Conservation (phyloP, 1,139 yeast species). For the Yamadazyma pseudoaaseri region DNA sequence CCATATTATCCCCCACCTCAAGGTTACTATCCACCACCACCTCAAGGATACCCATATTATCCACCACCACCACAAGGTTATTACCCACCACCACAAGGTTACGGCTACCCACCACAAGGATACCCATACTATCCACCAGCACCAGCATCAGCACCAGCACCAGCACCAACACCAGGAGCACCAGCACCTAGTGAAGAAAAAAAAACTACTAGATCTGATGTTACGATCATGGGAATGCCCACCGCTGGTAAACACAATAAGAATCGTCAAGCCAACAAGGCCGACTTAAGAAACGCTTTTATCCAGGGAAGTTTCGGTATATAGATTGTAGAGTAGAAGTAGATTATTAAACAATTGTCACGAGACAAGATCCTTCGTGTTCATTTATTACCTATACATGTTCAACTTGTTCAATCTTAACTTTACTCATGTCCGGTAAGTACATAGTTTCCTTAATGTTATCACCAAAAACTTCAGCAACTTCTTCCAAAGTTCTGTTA, state of each 20-base stretch:
- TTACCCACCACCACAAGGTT: constrained; percentile 9
- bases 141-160: constrained; percentile 8
- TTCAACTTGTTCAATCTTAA: constrained; percentile 3
- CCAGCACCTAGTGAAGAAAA: constrained; percentile 6
- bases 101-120: constrained; percentile 14
- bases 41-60: constrained; percentile 9
- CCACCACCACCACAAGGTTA: constrained; percentile 12
- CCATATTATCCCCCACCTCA: constrained; percentile 8
- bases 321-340: background rate
- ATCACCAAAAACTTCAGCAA: constrained; percentile 46
- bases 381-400: background rate
- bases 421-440: background rate
- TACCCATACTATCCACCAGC: constrained; percentile 15
- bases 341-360: background rate
- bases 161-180: constrained; percentile 2
- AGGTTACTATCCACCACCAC: constrained; percentile 11
- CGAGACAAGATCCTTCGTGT: background rate
- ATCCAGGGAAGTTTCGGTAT: constrained; percentile 44
- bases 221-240: constrained; percentile 40
- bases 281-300: constrained; percentile 42
- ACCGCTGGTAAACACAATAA: constrained; percentile 32
- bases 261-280: constrained; percentile 35
- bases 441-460: constrained; percentile 14
- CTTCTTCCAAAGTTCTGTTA: constrained; percentile 54
- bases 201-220: constrained; percentile 19